Evolutionary conservation across 441 rosid species (phyloP).

Genomic region (Jatropha multifida): DNA sequence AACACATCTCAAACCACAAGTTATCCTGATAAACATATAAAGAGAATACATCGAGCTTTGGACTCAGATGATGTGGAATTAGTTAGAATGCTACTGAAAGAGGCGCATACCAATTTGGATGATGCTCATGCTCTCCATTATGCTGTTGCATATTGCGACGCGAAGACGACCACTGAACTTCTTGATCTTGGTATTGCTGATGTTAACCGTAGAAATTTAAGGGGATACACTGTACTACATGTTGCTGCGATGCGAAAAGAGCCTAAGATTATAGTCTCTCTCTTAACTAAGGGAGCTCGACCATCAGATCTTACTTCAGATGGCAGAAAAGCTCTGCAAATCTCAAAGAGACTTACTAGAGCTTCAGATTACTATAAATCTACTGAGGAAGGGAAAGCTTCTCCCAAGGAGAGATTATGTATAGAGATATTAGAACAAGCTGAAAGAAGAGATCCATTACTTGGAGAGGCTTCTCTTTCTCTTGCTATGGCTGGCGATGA

Average conservation of each 20-base stretch:
- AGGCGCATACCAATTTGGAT: constrained; percentile 64
- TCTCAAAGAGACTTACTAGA: constrained; percentile 63
- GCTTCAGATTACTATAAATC: constrained; percentile 50
- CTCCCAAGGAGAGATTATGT: constrained; percentile 64
- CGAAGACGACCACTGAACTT: constrained; percentile 68
- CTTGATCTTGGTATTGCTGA: constrained; percentile 79
- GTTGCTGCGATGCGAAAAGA: constrained; percentile 82
- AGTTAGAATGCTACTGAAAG: constrained; percentile 71
- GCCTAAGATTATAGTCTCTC: constrained; percentile 70
- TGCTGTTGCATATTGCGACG: constrained; percentile 80
- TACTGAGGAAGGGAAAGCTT: constrained; percentile 58
- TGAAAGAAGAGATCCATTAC: constrained; percentile 49
- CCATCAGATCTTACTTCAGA: constrained; percentile 62
- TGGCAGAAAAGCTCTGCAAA: constrained; percentile 72
- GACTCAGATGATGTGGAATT: constrained; percentile 92
- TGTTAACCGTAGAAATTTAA: constrained; percentile 52
- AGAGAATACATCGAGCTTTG: constrained; percentile 68
- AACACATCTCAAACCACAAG: constrained; percentile 28
- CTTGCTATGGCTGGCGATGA: constrained; percentile 73
- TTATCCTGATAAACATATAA: constrained; percentile 53
- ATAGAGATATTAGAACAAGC: constrained; percentile 82
- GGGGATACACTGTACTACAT: constrained; percentile 81
- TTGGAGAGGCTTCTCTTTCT: constrained; percentile 62
- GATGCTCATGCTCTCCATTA: constrained; percentile 77
- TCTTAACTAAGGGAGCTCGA: constrained; percentile 75